These are phyloP conservation scores for Tausonia pullulans DNA, from an alignment of 1,284 basidiomycete species.

Conservation along the genomic window DNA sequence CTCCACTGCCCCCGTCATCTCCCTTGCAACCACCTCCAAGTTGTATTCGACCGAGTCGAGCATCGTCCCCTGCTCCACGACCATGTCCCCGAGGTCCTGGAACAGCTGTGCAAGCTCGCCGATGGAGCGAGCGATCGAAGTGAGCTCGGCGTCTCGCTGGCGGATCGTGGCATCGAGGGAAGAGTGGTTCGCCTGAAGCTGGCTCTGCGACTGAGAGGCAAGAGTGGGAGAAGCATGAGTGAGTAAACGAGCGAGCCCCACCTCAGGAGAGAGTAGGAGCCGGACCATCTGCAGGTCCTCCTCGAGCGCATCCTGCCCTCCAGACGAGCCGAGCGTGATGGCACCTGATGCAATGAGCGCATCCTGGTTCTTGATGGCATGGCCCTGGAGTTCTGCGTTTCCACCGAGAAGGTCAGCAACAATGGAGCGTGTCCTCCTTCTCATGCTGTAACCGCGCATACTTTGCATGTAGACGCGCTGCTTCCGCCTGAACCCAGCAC, in stretches of 20 bases:
- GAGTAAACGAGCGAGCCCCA: constrained; percentile 3
- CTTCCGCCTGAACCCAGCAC: constrained; percentile 89
- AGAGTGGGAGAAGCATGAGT: constrained; percentile 25
- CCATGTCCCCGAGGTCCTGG: constrained; percentile 81
- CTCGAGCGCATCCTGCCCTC: constrained; percentile 49
- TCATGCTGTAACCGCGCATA: constrained; percentile 38
- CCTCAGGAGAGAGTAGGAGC: constrained; percentile 19
- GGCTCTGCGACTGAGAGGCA: constrained; percentile 39
- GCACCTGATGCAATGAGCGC: constrained; percentile 66
- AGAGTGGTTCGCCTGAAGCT: constrained; percentile 26
- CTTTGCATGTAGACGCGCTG: constrained; percentile 96
- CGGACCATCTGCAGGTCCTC: constrained; percentile 66
- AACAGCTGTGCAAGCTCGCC: constrained; percentile 86
- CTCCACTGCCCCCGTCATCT: constrained; percentile 70
- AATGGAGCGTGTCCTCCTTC: neutral
- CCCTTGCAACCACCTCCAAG: constrained; percentile 76
- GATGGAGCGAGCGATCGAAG: constrained; percentile 86
- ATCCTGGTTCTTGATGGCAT: constrained; percentile 89
- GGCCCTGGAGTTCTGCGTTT: constrained; percentile 68
- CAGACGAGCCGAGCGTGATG: constrained; percentile 44
- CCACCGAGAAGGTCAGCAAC: constrained; percentile 13
- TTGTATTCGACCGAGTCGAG: constrained; percentile 97
- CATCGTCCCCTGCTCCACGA: constrained; percentile 96
- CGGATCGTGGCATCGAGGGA: neutral
- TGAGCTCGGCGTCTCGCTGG: constrained; percentile 48